Percentiles rank a stretch among this genome's conserved stretches.
Conservation (phyloP, 129 eudicot species). For the Flaveria bidentis region DNA sequence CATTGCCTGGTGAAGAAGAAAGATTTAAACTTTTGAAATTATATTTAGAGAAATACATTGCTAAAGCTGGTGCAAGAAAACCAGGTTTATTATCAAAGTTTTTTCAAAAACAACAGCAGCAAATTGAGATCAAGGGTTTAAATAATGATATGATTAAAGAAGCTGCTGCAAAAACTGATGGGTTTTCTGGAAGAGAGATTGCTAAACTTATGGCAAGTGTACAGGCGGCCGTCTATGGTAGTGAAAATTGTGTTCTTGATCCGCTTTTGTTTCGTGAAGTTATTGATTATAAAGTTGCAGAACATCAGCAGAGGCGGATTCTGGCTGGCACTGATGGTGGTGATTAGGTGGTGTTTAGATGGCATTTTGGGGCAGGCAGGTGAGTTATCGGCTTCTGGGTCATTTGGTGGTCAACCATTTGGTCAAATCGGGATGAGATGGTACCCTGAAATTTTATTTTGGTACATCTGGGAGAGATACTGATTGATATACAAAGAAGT, state of each 20-base stretch:
- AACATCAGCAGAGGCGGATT: conserved; percentile 89
- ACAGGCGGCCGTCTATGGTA: conserved; percentile 97
- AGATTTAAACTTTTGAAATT: conserved; percentile 82
- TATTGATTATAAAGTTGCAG: conserved; percentile 92
- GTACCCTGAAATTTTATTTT: neutral
- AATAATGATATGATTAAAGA: conserved; percentile 70
- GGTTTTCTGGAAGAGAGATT: conserved; percentile 94
- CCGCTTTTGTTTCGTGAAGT: conserved; percentile 75
- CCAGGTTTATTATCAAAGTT: conserved; percentile 57
- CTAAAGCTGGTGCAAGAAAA: conserved; percentile 77
- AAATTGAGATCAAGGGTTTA: conserved; percentile 76
- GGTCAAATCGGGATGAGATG: conserved; percentile 7
- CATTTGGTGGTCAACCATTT: conserved; percentile 30
- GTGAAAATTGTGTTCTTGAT: conserved; percentile 83
- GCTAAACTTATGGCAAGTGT: conserved; percentile 98
- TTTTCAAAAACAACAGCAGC: conserved; percentile 74
- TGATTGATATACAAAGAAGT: conserved; percentile 29
- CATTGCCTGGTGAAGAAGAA: conserved; percentile 94
- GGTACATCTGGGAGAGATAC: conserved; percentile 19
- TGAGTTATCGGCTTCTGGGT: conserved; percentile 36
- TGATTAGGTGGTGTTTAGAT: conserved; percentile 22
- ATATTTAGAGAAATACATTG: conserved; percentile 85
- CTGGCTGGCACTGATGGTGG: conserved; percentile 50
- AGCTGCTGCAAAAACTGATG: conserved; percentile 83
- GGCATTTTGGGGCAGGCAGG: conserved; percentile 34